Evolutionary conservation across 1,284 basidiomycete species (phyloP).

Genomic region (Testicularia cyperi): DNA sequence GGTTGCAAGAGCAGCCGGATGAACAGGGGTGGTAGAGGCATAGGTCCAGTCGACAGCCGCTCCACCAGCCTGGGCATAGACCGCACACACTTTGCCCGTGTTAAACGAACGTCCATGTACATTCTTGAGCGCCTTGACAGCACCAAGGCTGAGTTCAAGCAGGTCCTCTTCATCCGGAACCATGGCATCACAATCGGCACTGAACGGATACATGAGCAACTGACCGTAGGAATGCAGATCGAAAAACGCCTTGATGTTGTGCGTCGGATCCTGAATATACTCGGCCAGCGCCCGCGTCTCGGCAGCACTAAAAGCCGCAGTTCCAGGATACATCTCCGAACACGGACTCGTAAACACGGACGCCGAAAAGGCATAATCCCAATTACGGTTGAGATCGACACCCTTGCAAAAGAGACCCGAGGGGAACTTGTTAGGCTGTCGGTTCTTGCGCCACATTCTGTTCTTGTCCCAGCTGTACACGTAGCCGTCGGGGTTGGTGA

Average conservation of each 20-base stretch:
- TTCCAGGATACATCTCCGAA: slow-evolving; percentile 33
- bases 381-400: slow-evolving; percentile 73
- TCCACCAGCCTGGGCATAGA: slow-evolving; percentile 37
- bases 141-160: slow-evolving; percentile 74
- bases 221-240: slow-evolving; percentile 83
- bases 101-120: slow-evolving; percentile 67
- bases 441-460: slow-evolving; percentile 81
- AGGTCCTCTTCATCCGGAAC: slow-evolving; percentile 79
- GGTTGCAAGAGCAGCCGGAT: no score
- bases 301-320: slow-evolving; percentile 66
- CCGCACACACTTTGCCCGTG: slow-evolving; percentile 71
- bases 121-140: slow-evolving; percentile 67
- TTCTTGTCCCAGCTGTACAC: slow-evolving; percentile 68
- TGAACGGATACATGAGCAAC: slow-evolving; percentile 69
- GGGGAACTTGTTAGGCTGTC: slow-evolving; percentile 63
- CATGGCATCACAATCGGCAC: slow-evolving; percentile 70
- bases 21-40: slow-evolving; percentile 50
- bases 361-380: slow-evolving; percentile 67
- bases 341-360: slow-evolving; percentile 66
- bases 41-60: slow-evolving; percentile 71
- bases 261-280: slow-evolving; percentile 65
- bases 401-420: slow-evolving; percentile 65
- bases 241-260: slow-evolving; percentile 67
- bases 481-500: slow-evolving; percentile 83
- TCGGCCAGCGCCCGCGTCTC: slow-evolving; percentile 76